These are phyloP conservation scores for Pyrenophora tritici-repentis DNA, from an alignment of 2,329 filamentous ascomycete species.

Conservation along the genomic window DNA sequence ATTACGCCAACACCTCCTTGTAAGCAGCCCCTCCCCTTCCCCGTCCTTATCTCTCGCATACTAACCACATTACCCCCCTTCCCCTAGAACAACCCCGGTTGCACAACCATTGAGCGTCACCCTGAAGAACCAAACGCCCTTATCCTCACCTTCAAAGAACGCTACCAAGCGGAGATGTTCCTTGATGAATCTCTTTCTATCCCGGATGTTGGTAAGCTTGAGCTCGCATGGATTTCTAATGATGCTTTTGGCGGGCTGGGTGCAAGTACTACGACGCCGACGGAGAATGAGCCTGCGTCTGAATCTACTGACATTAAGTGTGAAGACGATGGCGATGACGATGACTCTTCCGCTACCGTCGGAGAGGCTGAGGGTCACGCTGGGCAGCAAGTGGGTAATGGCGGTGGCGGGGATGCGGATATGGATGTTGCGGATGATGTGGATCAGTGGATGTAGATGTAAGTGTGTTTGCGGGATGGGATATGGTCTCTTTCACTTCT, in stretches of 20 bases:
- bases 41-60: background rate
- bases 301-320: background rate
- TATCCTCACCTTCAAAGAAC: conserved; percentile 51
- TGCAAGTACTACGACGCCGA: conserved; percentile 1
- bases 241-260: conserved; percentile 24
- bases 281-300: background rate
- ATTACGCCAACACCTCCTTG: conserved; percentile 71
- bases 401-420: conserved; percentile 23
- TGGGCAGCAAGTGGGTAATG: conserved; percentile 1
- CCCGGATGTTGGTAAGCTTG: conserved; percentile 67
- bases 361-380: conserved; percentile 12
- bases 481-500: too few relatives aligned
- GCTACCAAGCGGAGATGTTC: conserved; percentile 69
- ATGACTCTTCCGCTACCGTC: conserved; percentile 21
- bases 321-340: conserved; percentile 18
- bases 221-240: conserved; percentile 66
- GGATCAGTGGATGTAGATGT: conserved; percentile 35
- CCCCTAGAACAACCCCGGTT: conserved; percentile 43
- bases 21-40: conserved; percentile 15
- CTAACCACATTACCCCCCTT: conserved; percentile 12
- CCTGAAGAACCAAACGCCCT: conserved; percentile 46
- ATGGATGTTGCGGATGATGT: conserved; percentile 45
- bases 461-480: too few relatives aligned
- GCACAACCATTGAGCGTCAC: conserved; percentile 47
- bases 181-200: conserved; percentile 62